Evolutionary conservation across 2,329 filamentous ascomycete species (phyloP).

Genomic region (Colletotrichum euphorbiae): DNA sequence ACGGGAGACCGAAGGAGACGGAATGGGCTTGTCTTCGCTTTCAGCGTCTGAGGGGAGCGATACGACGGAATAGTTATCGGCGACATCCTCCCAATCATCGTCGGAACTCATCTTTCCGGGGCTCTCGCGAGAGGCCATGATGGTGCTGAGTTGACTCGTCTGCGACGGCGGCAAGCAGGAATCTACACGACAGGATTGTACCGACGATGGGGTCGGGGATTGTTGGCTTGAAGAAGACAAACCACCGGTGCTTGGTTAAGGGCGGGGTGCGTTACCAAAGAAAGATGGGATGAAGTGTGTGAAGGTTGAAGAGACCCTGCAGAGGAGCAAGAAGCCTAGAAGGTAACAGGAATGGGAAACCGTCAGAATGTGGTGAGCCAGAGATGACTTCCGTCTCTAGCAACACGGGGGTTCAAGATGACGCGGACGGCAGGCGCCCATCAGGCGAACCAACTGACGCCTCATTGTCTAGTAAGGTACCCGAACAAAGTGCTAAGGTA

Average conservation of each 20-base stretch:
- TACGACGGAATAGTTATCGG: conserved; percentile 44
- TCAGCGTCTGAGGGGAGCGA: conserved; percentile 44
- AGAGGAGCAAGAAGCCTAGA: no score
- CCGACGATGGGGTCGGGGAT: background rate
- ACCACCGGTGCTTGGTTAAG: background rate
- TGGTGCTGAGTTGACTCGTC: background rate
- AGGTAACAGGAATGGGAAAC: no score
- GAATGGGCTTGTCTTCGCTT: background rate
- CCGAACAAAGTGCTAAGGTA: no score
- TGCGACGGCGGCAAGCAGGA: no score
- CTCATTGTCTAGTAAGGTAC: no score
- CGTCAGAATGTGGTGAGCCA: background rate
- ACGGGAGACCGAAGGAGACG: background rate
- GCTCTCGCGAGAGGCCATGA: conserved; percentile 8
- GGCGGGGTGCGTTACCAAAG: background rate
- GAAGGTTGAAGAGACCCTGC: no score
- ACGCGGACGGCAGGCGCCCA: conserved; percentile 2
- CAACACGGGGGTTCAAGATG: background rate
- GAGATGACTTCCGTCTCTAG: background rate
- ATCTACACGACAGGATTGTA: background rate
- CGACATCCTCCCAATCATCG: conserved; percentile 46
- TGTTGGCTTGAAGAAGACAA: background rate
- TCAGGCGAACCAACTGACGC: background rate
- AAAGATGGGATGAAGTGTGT: no score
- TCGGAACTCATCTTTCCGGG: conserved; percentile 26